Evolutionary conservation across 805 yeast species (phyloP), one percentile per base, ranked within the genome.

Genomic region (Grigorovia yakushimaensis): DNA sequence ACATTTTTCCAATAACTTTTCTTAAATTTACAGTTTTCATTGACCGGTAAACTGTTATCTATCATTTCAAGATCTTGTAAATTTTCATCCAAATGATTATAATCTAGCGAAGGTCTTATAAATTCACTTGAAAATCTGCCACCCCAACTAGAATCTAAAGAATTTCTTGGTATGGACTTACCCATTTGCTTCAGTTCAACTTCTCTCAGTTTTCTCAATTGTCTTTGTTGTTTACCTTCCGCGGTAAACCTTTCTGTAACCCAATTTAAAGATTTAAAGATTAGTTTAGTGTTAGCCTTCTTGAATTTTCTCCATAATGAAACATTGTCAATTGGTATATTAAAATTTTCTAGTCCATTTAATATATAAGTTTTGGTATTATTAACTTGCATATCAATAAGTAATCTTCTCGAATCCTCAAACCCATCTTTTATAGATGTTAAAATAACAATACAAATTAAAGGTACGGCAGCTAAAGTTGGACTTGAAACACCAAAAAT

Each of bases 401-500:
- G 68, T 0, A 88, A 80, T 66, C 95, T 74, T 64, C 89, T 71
- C 10, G 86, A 83, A 64, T 85, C 95, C 63, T 85, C 95, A 41
- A 85, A 67, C 1, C 87, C 94, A 64, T 85, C 94, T 56, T 83
- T 84, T 49, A 82, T 69, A 0, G 88, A 88, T 1, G 95, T 85
- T 40, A 85, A 72, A 13, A 71, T 62, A 22, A 85, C 85, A 66
- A 85, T 84, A 41, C 82, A 91, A 63, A 84, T 81, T 62, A 85
- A 71, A 1, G 95, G 95, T 22, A 83, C 91, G 5, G 85, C 81
- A 2, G 84, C 75, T 44, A 85, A 61, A 1, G 79, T 86, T 0
- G 95, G 93, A 51, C 73, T 77, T 4, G 89, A 82, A 22, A 85
- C 94, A 60, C 95, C 95, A 62, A 85, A 85, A 33, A 85, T 81